Conservation (phyloP, 768 basidiomycete species). For the Tylopilus subfusipes region DNA sequence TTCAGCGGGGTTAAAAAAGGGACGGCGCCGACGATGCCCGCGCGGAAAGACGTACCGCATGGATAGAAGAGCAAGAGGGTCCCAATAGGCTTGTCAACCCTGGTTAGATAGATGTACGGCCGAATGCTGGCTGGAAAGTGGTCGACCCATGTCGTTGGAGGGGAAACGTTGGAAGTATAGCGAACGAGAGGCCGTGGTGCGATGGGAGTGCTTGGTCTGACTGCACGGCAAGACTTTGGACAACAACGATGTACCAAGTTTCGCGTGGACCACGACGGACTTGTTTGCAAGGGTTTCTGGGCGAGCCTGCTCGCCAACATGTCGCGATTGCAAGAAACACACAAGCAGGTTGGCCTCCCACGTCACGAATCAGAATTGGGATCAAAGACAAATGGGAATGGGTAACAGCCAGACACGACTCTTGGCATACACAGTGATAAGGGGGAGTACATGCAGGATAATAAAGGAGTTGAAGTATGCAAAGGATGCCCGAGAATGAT, state of each 20-base stretch:
- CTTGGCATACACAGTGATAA: slow-evolving; percentile 20
- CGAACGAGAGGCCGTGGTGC: slow-evolving; percentile 11
- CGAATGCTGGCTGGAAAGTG: slow-evolving; percentile 51
- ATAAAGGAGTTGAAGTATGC: slow-evolving; percentile 26
- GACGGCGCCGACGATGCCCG: neutral
- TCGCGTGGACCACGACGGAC: neutral
- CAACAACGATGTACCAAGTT: neutral
- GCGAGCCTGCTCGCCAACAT: slow-evolving; percentile 14
- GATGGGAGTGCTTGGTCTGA: neutral
- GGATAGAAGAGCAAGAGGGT: slow-evolving; percentile 90
- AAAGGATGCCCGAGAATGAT: slow-evolving; percentile 28
- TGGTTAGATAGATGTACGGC: slow-evolving; percentile 83
- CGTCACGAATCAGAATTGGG: neutral
- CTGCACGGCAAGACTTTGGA: neutral
- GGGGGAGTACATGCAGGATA: slow-evolving; percentile 27
- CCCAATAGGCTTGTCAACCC: slow-evolving; percentile 96
- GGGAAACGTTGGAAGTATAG: slow-evolving; percentile 11
- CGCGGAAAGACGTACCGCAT: slow-evolving; percentile 61
- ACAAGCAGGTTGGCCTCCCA: neutral
- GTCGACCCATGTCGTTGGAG: slow-evolving; percentile 60
- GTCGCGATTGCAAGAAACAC: neutral
- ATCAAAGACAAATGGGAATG: neutral
- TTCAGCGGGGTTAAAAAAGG: neutral
- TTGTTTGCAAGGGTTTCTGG: neutral
- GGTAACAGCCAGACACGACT: slow-evolving; percentile 9